phyloP scores from a whole-genome alignment of 2,329 filamentous ascomycete species.

The Nigrospora sphaerica region DNA sequence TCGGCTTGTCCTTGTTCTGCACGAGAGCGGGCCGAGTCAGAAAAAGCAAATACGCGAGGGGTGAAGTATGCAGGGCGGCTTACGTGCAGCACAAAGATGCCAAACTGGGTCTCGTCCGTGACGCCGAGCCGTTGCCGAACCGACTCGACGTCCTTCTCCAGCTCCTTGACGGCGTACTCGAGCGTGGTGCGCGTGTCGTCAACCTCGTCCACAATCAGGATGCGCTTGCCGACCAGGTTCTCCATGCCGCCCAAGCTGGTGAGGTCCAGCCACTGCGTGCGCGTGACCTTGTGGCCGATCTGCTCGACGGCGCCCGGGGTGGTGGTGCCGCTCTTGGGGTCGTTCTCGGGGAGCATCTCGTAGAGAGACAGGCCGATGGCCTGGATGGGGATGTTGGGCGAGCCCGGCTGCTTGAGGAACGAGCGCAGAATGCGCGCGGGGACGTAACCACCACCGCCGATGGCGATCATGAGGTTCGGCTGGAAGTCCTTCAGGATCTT shows the following conservation, averaged over 20 bases:
- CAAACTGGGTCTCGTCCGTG: constrained; percentile 72
- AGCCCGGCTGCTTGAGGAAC: constrained; percentile 84
- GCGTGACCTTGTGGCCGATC: constrained; percentile 88
- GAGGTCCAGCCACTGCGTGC: constrained; percentile 97
- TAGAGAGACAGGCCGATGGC: constrained; percentile 97
- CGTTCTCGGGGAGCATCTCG: constrained; percentile 63
- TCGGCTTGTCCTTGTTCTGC: constrained; percentile 93
- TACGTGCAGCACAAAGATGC: constrained; percentile 92
- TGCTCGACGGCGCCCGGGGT: constrained; percentile 52
- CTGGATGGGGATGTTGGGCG: constrained; percentile 96
- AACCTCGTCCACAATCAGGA: constrained; percentile 80
- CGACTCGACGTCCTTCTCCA: constrained; percentile 82
- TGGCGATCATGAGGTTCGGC: constrained; percentile 96
- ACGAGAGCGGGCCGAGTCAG: constrained; percentile 1
- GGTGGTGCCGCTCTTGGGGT: constrained; percentile 40
- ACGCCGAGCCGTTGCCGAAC: constrained; percentile 68
- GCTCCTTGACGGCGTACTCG: constrained; percentile 71
- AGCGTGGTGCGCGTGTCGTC: constrained; percentile 76
- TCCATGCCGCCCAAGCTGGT: constrained; percentile 61
- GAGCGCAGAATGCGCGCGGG: constrained; percentile 94
- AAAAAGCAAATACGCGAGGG: constrained; percentile 3
- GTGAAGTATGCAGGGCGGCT: neutral
- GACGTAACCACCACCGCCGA: constrained; percentile 94
- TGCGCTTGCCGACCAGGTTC: constrained; percentile 74
- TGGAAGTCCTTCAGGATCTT: constrained; percentile 78